Conservation (phyloP, 495 filamentous ascomycete genomes). For the Aspergillus homomorphus region DNA sequence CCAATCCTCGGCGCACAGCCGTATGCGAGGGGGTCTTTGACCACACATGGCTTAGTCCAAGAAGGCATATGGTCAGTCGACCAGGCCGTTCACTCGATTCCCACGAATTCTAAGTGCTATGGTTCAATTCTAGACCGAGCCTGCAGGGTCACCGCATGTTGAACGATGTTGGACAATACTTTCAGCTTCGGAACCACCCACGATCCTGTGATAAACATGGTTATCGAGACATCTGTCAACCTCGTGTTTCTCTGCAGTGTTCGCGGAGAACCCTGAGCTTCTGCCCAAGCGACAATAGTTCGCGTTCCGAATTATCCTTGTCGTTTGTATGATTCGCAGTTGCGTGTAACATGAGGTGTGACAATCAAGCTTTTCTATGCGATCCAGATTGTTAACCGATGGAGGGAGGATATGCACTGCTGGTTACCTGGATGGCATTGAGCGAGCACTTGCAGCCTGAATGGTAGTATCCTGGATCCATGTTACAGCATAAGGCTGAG, state of each 20-base stretch:
- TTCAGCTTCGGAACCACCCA: slow-evolving; percentile 4
- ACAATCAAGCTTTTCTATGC: slow-evolving; percentile 2
- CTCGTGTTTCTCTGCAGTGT: slow-evolving; percentile 1
- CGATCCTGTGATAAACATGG: background rate
- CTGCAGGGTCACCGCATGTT: slow-evolving; percentile 1
- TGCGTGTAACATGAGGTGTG: background rate
- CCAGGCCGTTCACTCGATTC: background rate
- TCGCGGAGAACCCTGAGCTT: background rate
- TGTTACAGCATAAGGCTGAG: background rate
- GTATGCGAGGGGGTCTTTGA: background rate
- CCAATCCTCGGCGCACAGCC: background rate
- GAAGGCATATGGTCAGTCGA: slow-evolving; percentile 6
- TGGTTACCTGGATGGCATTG: background rate
- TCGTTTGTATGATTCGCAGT: background rate
- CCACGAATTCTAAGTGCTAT: background rate
- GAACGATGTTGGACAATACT: background rate
- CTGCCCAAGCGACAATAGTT: background rate
- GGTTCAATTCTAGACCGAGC: background rate
- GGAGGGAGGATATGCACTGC: background rate
- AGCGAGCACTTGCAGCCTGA: background rate
- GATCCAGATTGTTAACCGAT: background rate
- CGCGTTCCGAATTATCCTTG: background rate
- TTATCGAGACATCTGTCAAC: background rate
- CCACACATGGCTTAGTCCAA: background rate
- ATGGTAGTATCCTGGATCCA: background rate